Evolutionary conservation across 805 yeast species (phyloP), one percentile per base, ranked within the genome.

Genomic region (Candida maris): DNA sequence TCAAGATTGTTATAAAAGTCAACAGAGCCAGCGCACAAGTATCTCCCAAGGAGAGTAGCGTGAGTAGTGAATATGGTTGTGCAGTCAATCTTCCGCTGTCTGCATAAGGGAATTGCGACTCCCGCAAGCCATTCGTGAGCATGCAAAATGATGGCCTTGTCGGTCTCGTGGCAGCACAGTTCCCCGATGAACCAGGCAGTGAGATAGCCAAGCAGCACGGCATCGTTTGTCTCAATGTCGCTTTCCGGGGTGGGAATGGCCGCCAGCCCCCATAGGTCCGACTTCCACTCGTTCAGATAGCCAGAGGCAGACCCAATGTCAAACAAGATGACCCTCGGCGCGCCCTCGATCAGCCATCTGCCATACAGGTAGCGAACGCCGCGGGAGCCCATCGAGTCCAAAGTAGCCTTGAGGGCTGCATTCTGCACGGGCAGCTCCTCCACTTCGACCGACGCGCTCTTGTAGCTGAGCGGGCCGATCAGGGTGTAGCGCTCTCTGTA

Each of bases 41-140:
- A 91, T 50, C 98, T 78, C 27, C 98, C 98, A 47, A 93, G 72
- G 45, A 91, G 68, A 8, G 98, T 91, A 3, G 98, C 98, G 62
- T 91, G 98, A 16, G 98, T 91, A 26, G 98, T 91, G 71, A 91
- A 91, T 45, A 91, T 83, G 18, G 98, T 89, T 41, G 96, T 87
- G 42, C 87, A 88, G 55, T 91, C 98, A 41, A 91, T 81, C 53
- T 87, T 76, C 54, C 97, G 79, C 62, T 86, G 86, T 54, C 96
- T 73, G 61, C 96, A 88, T 39, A 91, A 69, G 0, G 98, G 97
- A 42, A 93, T 68, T 0, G 95, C 96, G 30, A 93, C 88, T 51
- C 97, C 97, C 2, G 98, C 97, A 40, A 91, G 73, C 98, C 98
- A 91, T 67, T 91, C 98, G 67, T 91, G 98, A 61, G 85, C 89